Base-by-base conservation (phyloP, 495 filamentous ascomycete species). In the Pyronema omphalodes region DNA sequence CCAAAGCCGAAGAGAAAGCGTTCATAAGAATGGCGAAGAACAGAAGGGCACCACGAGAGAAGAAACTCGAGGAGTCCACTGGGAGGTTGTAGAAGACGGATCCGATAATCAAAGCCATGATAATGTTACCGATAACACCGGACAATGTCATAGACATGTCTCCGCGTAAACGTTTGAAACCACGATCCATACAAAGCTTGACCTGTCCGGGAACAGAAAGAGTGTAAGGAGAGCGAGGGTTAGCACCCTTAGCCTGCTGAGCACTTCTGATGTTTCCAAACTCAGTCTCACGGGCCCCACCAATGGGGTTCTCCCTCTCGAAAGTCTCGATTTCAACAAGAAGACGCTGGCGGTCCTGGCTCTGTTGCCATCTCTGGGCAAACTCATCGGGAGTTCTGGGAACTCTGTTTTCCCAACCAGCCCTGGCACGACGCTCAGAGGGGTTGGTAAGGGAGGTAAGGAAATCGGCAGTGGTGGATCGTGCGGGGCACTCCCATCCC, bases 11-110 rank as follows among this genome's bases (percentile, higher is more conserved):
- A 40, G 80, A 71, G 57, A 94, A 93, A 23, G 86, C 86, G 65
- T 89, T 93, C 67, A 93, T 74, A 37, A 95, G 71, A 62, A 88
- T 79, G 35, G 85, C 80, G 64, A 94, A 93, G 74, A 94, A 95
- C 8, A 95, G 70, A 3, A 94, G 69, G 44, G 82, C 82, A n/a
- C 83, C 86, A 15, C 84, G 76, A 53, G 75, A 72, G 70, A 79
- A 95, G 69, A 93, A 89, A 65, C 76, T 82, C 33, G 64, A 61
- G 0, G 86, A 84, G 11, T 71, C 71, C 3, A 69, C 61, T 14
- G 72, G 63, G 7, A 91, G 64, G 57, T 93, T 81, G 68, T 80
- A 89, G 69, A 93, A 95, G 43, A 94, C 78, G 59, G 76, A 83
- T 15, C 81, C 75, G 60, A 93, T 76, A 64, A 95, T 81, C 18